Conservation (phyloP, 78 protist species). For the Blattamonas nauphoetae region DNA sequence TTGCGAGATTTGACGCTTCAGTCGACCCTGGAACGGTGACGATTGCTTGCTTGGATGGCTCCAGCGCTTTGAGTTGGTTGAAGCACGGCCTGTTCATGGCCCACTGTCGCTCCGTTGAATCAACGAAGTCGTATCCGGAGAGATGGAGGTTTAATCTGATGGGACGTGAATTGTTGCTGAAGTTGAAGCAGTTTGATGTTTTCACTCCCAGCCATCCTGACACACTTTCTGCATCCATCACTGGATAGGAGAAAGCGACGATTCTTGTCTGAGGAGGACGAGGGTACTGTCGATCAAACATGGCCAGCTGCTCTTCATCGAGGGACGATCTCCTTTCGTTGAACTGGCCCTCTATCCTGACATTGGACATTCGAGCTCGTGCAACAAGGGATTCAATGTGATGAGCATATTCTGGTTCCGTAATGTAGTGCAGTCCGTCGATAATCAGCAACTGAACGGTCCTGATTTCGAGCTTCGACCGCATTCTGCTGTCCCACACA, state of each 20-base stretch:
- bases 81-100: not conserved
- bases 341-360: too few relatives aligned
- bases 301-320: not conserved
- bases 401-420: not conserved
- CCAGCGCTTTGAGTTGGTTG: not conserved
- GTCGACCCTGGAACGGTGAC: not conserved
- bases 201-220: not conserved
- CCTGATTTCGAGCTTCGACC: slow-evolving; percentile 75
- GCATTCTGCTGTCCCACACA: slow-evolving; percentile 77
- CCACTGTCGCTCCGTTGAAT: not conserved
- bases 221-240: not conserved
- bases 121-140: not conserved
- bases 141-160: not conserved
- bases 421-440: slow-evolving; percentile 63
- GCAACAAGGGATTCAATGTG: not conserved
- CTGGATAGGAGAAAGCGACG: not conserved
- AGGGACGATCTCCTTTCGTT: too few relatives aligned
- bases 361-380: not conserved
- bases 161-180: not conserved
- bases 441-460: slow-evolving; percentile 57
- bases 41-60: not conserved
- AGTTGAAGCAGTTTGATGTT: not conserved
- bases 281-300: too few relatives aligned
- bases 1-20: not conserved
- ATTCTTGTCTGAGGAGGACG: not conserved